phyloP scores from a whole-genome alignment of 768 basidiomycete genomes.

The Podaxis mareebaensis region DNA sequence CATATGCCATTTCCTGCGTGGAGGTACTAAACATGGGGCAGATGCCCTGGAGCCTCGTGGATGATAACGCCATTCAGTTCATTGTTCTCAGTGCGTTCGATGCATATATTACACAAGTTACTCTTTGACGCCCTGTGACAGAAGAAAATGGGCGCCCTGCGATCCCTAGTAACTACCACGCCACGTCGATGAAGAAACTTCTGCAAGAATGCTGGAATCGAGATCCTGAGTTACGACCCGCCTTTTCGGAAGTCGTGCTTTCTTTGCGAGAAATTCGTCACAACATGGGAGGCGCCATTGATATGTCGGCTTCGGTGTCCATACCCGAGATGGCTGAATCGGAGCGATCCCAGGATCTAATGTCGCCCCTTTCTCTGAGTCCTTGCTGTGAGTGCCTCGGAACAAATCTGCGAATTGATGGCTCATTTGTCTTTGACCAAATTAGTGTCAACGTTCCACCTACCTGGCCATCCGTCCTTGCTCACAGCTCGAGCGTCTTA shows the following conservation, averaged over 20 bases:
- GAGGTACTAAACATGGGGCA: slow-evolving; percentile 67
- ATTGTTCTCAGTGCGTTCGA: slow-evolving; percentile 50
- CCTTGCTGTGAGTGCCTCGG: slow-evolving; percentile 2
- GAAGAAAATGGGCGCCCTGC: slow-evolving; percentile 52
- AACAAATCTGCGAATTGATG: not conserved
- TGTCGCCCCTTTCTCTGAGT: slow-evolving; percentile 3
- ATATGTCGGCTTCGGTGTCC: slow-evolving; percentile 3
- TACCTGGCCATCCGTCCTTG: not conserved
- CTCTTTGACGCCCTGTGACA: slow-evolving; percentile 26
- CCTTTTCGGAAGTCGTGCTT: slow-evolving; percentile 51
- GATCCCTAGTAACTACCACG: slow-evolving; percentile 43
- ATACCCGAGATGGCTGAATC: slow-evolving; percentile 6
- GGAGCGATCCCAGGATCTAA: not conserved
- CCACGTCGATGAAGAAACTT: slow-evolving; percentile 44
- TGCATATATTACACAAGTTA: slow-evolving; percentile 2
- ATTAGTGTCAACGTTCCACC: not conserved
- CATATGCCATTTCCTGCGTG: slow-evolving; percentile 68
- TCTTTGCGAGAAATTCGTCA: slow-evolving; percentile 49
- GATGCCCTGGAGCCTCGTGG: slow-evolving; percentile 56
- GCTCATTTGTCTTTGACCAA: not conserved
- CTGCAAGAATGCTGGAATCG: slow-evolving; percentile 59
- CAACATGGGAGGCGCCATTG: slow-evolving; percentile 21
- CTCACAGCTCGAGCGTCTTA: not conserved
- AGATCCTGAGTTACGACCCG: slow-evolving; percentile 50
- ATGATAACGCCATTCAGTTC: slow-evolving; percentile 51